phyloP scores from a whole-genome alignment of 331 rosid genomes.

The Saraca asoca region DNA sequence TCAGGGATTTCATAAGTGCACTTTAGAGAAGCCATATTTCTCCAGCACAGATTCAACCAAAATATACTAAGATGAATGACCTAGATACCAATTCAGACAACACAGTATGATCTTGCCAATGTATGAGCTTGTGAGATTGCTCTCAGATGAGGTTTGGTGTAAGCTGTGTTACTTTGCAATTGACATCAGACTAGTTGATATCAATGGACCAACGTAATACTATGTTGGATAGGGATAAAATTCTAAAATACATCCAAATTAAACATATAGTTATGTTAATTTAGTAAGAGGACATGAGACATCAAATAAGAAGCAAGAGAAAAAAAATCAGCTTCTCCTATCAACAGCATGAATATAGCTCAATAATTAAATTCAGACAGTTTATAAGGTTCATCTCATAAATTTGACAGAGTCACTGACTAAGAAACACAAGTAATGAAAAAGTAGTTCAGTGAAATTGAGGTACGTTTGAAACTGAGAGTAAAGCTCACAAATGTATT shows the following conservation, averaged over 20 bases:
- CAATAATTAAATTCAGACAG: conserved; percentile 7
- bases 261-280: not conserved
- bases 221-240: not conserved
- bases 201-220: not conserved
- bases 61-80: not conserved
- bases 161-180: not conserved
- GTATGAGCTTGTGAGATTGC: no score
- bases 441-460: not conserved
- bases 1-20: not conserved
- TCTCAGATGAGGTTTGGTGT: not conserved
- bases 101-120: no score
- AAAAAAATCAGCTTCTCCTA: not conserved
- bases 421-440: no score
- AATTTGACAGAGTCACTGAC: no score
- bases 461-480: not conserved
- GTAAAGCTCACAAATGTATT: not conserved
- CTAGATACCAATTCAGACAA: not conserved
- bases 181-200: not conserved
- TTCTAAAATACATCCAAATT: not conserved
- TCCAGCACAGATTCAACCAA: not conserved
- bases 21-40: not conserved
- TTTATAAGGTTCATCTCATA: not conserved
- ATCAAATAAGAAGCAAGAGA: not conserved
- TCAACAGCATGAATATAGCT: not conserved
- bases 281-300: not conserved